Evolutionary conservation across 495 filamentous ascomycete species (phyloP), one percentile per base, ranked within the genome.

Genomic region (Annulohypoxylon nitens): DNA sequence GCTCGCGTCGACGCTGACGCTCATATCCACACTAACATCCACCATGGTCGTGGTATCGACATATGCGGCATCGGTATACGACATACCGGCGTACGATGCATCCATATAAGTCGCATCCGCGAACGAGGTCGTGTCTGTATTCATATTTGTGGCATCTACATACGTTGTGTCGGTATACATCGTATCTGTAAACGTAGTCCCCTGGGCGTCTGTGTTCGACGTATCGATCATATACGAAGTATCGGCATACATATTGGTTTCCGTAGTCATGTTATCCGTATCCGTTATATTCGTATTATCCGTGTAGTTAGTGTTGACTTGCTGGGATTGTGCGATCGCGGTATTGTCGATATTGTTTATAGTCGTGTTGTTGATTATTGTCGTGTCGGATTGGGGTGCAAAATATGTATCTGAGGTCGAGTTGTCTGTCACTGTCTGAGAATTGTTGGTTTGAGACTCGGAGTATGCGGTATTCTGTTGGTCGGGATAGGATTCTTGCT

Each of bases 281-380:
- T 63, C 55, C 23, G 47, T n/a, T 11, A 39, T 39, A 63, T 47
- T 50, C 45, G 45, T 63, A 26, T 47, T 63, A 12, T 51, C 60
- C 9, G 18, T 64, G 34, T 59, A 59, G 1, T 20, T 30, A 12
- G 60, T 54, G 5, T 39, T 63, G 1, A 54, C 20, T 12, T 67
- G 26, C 66, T 53, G 18, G 6, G 61, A 58, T 57, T 47, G 9
- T 50, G 47, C 51, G 1, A 63, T 60, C 14, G 64, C 60, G 0
- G 58, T 66, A 25, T 72, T 76, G 41, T 72, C 53, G 0, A 69
- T 53, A 26, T 72, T 69, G 37, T 69, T 69, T 33, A 71, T 75
- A 1, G 53, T 47, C 23, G 64, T 71, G 55, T 72, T 69, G 36
- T 66, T 75, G 33, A 67, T 69, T 23, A 61, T 60, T 3, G 61